phyloP scores from a whole-genome alignment of 805 yeast species.

The Maudiozyma barnettii region DNA sequence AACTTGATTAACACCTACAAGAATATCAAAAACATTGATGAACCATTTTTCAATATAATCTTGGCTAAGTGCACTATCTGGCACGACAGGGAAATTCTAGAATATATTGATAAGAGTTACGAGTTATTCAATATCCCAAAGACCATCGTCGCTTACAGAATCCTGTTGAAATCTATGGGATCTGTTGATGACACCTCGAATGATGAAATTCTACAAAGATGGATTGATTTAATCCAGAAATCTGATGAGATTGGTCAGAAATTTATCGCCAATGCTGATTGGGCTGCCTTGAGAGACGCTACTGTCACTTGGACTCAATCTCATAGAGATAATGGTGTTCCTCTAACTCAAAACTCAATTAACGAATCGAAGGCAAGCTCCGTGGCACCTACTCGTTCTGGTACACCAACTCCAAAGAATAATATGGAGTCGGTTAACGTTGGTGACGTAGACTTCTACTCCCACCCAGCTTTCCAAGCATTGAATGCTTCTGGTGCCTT shows the following conservation, averaged over 20 bases:
- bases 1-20: slow-evolving; percentile 48
- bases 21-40: slow-evolving; percentile 53
- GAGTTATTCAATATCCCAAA: slow-evolving; percentile 45
- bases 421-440: slow-evolving; percentile 4
- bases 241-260: slow-evolving; percentile 44
- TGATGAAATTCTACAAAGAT: slow-evolving; percentile 44
- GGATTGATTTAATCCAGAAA: slow-evolving; percentile 44
- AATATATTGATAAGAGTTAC: slow-evolving; percentile 54
- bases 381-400: slow-evolving; percentile 8
- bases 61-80: slow-evolving; percentile 57
- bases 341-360: slow-evolving; percentile 3
- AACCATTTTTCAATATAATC: slow-evolving; percentile 72
- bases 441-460: slow-evolving; percentile 18
- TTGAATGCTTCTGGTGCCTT: slow-evolving; percentile 33
- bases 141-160: slow-evolving; percentile 64
- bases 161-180: slow-evolving; percentile 64
- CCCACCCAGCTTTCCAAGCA: slow-evolving; percentile 32
- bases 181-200: slow-evolving; percentile 43
- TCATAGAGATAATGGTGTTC: slow-evolving; percentile 8
- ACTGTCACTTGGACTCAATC: slow-evolving; percentile 37
- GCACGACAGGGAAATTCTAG: slow-evolving; percentile 57
- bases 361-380: slow-evolving; percentile 5
- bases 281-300: slow-evolving; percentile 77
- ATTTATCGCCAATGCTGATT: slow-evolving; percentile 73
- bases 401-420: slow-evolving; percentile 7